Percentiles rank a stretch among this genome's conserved stretches.
These are phyloP conservation scores for Aschersonia sp. DNA, from an alignment of 2,329 filamentous ascomycete genomes.

Conservation along the genomic window DNA sequence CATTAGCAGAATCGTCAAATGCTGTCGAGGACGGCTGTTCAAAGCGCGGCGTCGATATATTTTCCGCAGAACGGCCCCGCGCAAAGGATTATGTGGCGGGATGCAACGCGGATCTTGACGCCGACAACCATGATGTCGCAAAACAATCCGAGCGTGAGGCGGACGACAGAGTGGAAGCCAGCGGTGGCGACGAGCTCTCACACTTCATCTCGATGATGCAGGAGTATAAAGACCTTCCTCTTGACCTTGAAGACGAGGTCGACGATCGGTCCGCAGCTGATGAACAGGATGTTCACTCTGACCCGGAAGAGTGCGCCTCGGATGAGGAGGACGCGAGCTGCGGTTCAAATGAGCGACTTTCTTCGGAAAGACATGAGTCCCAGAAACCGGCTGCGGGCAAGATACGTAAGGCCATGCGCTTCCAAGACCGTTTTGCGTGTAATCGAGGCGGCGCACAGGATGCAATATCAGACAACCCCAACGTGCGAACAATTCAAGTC, in stretches of 20 bases:
- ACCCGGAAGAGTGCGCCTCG: background rate
- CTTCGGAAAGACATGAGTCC: too few relatives aligned
- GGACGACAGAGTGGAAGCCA: background rate
- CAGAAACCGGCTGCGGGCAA: too few relatives aligned
- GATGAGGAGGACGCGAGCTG: too few relatives aligned
- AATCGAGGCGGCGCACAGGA: slow-evolving; percentile 34
- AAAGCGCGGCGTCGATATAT: too few relatives aligned
- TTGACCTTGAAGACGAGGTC: slow-evolving; percentile 36
- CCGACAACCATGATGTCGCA: background rate
- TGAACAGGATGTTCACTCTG: slow-evolving; percentile 2
- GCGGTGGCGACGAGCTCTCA: slow-evolving; percentile 40
- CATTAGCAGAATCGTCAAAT: slow-evolving; percentile 5
- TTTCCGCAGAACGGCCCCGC: too few relatives aligned
- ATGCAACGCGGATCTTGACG: too few relatives aligned
- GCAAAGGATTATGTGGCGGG: too few relatives aligned
- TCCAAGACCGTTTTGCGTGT: slow-evolving; percentile 39
- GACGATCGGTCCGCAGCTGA: slow-evolving; percentile 9
- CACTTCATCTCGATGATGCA: slow-evolving; percentile 49
- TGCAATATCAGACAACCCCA: slow-evolving; percentile 44
- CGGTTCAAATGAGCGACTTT: too few relatives aligned
- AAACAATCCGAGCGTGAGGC: background rate
- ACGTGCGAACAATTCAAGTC: slow-evolving; percentile 59
- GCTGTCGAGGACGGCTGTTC: background rate
- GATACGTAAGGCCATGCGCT: slow-evolving; percentile 15
- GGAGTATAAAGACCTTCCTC: slow-evolving; percentile 42